Base-by-base conservation (phyloP, 148 eudicot genomes). In the Fallopia convolvulus region DNA sequence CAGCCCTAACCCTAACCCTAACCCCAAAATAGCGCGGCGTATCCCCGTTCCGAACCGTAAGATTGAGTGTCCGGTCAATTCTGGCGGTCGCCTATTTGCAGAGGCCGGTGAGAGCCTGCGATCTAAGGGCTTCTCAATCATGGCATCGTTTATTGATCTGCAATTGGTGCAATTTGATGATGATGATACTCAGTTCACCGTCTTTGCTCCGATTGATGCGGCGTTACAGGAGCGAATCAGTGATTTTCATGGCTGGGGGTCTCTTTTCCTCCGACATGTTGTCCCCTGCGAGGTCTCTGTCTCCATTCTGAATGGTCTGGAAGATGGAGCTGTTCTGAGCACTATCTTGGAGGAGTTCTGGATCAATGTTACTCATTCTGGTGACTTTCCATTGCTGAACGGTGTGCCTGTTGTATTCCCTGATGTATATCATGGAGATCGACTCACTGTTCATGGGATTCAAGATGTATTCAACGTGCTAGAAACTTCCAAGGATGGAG, bases 71-170 rank as follows among this genome's bases (percentile, higher is more conserved):
- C 76, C 63, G 7, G 72, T 32, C 15, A 68, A 65, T 50, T 42
- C 10, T 2, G 50, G 65, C 2, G 36, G 50, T 14, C 6, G 23
- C 74, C 30, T 78, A 6, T 86, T 86, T 55, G 41, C 49, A 1
- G 91, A 83, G 0, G 89, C 87, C 2, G 74, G 86, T 3, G 77
- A 56, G 3, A 82, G 74, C 32, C 12, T 92, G 81, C 85, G 88
- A 41, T 71, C 91, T 1, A 78, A 82, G 18, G 91, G 88, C 0
- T 89, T 86, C 74, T 86, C 95, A 0, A 72, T 82, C 2, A 83
- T 89, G 79, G 92, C 97, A 15, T 83, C 87, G 55, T 90, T 86
- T 82, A 83, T 92, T 4, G 94, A 90, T 26, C 73, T 92, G 63
- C 95, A 92, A 63, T 49, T 92, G 41, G 48, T 74, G 10, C 86